phyloP scores from a whole-genome alignment of 352 stramenopile genomes.

The Globisporangium mamillatum region DNA sequence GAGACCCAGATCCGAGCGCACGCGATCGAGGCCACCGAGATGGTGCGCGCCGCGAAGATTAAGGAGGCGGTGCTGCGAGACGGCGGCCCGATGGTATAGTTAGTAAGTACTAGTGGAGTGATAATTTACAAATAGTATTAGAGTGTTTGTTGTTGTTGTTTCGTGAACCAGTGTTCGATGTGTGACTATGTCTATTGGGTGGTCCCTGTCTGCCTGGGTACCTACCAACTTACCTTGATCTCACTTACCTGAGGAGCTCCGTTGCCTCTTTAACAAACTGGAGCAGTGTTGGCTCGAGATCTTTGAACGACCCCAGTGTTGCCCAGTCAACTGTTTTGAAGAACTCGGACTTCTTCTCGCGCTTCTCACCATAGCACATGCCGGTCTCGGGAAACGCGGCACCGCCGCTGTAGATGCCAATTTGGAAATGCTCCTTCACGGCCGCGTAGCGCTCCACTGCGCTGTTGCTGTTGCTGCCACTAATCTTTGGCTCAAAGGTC shows the following conservation, averaged over 20 bases:
- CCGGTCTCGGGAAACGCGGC: constrained; percentile 30
- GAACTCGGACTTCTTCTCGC: constrained; percentile 20
- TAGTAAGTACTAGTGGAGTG: not conserved
- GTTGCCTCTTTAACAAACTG: constrained; percentile 31
- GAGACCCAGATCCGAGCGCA: constrained; percentile 28
- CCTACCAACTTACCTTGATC: not conserved
- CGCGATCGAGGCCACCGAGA: constrained; percentile 25
- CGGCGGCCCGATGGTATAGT: not conserved
- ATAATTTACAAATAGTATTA: not conserved
- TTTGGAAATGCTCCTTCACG: constrained; percentile 33
- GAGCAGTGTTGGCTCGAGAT: constrained; percentile 33
- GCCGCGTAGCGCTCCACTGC: constrained; percentile 25
- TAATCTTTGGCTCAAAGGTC: constrained; percentile 20
- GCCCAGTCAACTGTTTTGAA: constrained; percentile 34
- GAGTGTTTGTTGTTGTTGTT: not conserved
- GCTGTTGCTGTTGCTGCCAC: not conserved
- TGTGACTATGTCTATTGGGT: not conserved
- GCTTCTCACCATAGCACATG: constrained; percentile 46
- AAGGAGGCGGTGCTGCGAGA: not conserved
- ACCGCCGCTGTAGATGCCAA: constrained; percentile 40
- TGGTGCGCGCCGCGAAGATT: constrained; percentile 8
- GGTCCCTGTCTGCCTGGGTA: not conserved
- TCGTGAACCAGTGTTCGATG: not conserved
- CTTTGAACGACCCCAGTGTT: constrained; percentile 22
- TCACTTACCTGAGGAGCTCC: constrained; percentile 15